A percentile compares a stretch with the other conserved stretches of the same genome.
Conservation (phyloP, 192 early-diverging fungal genomes). For the Linnemannia zychae region DNA sequence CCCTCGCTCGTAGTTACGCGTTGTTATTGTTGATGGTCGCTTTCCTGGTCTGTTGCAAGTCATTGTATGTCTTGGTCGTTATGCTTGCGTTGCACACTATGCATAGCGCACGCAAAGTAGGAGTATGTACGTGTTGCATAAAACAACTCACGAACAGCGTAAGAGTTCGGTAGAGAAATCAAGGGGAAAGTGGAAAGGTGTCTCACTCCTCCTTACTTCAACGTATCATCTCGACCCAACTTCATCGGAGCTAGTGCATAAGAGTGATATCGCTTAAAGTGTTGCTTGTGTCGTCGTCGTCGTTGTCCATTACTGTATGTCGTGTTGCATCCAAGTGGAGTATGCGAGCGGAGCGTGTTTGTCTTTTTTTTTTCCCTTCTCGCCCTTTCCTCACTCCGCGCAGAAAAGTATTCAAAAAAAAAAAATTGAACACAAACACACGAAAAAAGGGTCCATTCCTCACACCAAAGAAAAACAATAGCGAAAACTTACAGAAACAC, state of each 20-base stretch:
- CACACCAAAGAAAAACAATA: background rate
- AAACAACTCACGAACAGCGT: background rate
- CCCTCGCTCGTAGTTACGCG: background rate
- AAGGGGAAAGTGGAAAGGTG: background rate
- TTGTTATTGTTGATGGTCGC: background rate
- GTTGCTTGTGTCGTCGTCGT: background rate
- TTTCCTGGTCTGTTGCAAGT: background rate
- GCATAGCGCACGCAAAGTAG: background rate
- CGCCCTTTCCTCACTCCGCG: background rate
- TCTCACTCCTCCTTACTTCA: background rate
- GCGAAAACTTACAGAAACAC: constrained; percentile 66
- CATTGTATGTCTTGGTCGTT: background rate
- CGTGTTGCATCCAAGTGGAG: background rate
- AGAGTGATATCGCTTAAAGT: background rate
- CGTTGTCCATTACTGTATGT: background rate
- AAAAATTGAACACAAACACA: background rate
- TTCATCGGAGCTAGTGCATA: background rate
- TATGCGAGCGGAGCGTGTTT: no score
- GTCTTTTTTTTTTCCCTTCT: background rate
- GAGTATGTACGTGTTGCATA: constrained; percentile 8
- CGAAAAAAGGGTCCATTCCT: constrained; percentile 3
- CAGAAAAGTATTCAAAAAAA: background rate
- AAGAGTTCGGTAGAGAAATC: background rate
- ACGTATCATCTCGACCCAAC: background rate
- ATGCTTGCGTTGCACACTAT: background rate